phyloP scores from a whole-genome alignment of 1,139 yeast genomes.

The Candida neerlandica region DNA sequence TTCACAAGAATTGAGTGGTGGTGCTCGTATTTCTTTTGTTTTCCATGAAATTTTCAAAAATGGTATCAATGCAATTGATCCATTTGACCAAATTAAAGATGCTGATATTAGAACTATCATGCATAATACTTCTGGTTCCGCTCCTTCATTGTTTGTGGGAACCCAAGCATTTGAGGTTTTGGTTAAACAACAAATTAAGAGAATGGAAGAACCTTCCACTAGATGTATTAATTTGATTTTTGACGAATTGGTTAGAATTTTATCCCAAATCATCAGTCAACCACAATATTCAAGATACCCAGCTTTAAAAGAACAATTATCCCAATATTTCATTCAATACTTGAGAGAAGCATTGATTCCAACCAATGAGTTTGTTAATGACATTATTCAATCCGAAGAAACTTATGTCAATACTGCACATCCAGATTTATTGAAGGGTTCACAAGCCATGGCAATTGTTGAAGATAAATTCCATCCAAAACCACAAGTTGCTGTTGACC shows the following conservation, averaged over 20 bases:
- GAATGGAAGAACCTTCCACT: constrained; percentile 92
- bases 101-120: constrained; percentile 96
- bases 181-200: constrained; percentile 89
- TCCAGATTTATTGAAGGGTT: constrained; percentile 92
- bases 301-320: constrained; percentile 80
- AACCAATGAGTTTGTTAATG: constrained; percentile 81
- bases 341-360: constrained; percentile 81
- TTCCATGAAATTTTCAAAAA: constrained; percentile 95
- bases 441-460: constrained; percentile 93
- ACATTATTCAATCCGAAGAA: constrained; percentile 82
- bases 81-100: constrained; percentile 96
- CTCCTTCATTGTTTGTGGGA: constrained; percentile 97
- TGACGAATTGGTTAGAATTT: constrained; percentile 90
- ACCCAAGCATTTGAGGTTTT: constrained; percentile 96
- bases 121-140: constrained; percentile 96
- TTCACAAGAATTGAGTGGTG: constrained; percentile 86
- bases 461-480: constrained; percentile 87
- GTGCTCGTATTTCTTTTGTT: constrained; percentile 97
- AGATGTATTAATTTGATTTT: constrained; percentile 89
- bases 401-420: constrained; percentile 97
- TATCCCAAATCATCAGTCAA: constrained; percentile 80
- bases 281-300: constrained; percentile 90
- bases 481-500: constrained; percentile 82
- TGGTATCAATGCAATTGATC: constrained; percentile 91
- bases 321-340: constrained; percentile 76